Evolutionary conservation across 345 rosid species (phyloP).

Genomic region (Dimocarpus longan): DNA sequence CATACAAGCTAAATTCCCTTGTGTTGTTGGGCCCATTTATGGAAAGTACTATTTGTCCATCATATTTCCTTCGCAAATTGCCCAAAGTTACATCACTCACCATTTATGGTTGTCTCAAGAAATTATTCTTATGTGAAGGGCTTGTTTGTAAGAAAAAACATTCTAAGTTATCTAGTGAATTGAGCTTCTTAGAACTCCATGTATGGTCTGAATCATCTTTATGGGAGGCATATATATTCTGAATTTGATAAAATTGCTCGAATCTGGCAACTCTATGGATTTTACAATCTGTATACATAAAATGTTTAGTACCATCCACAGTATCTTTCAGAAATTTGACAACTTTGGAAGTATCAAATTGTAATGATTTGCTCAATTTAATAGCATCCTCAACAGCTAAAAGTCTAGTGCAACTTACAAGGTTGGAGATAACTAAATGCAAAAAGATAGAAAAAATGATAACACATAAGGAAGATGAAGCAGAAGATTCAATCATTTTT

Average conservation of each 20-base stretch:
- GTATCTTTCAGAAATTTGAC: constrained; percentile 1
- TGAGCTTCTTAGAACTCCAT: background rate
- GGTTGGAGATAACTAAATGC: constrained; percentile 22
- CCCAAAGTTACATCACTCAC: too few species aligned
- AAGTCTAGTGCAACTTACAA: constrained; percentile 18
- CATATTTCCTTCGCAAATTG: too few species aligned
- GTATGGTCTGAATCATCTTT: background rate
- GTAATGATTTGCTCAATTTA: constrained; percentile 22
- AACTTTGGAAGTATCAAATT: constrained; percentile 8
- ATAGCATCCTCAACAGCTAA: constrained; percentile 20
- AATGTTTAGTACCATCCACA: background rate
- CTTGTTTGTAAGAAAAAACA: too few species aligned
- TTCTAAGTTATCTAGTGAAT: background rate
- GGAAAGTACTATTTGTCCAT: too few species aligned
- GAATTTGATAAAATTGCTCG: background rate
- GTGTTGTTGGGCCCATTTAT: too few species aligned
- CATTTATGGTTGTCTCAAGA: too few species aligned
- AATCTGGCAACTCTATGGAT: background rate
- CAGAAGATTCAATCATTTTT: too few species aligned
- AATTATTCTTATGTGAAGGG: too few species aligned
- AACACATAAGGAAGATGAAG: background rate
- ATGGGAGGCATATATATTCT: background rate
- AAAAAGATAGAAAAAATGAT: background rate
- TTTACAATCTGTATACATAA: background rate
- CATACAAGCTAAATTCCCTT: too few species aligned